Percentiles rank a stretch among this genome's conserved stretches.
Evolutionary conservation across 148 eudicot genomes (phyloP).

Genomic region (Silene conica): DNA sequence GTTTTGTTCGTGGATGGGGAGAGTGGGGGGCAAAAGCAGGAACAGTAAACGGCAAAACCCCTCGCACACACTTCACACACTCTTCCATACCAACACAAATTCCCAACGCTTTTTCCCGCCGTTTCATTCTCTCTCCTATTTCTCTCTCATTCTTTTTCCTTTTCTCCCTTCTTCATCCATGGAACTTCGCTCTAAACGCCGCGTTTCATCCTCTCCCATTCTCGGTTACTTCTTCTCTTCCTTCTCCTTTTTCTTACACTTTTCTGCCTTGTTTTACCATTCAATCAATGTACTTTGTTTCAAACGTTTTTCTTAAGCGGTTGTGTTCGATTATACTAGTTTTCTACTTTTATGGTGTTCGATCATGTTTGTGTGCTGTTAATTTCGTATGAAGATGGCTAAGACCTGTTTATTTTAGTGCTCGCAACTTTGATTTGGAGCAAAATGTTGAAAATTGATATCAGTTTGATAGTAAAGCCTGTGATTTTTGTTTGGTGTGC

Average conservation of each 20-base stretch:
- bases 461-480: background rate
- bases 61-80: too few species aligned
- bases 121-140: background rate
- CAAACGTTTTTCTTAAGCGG: too few species aligned
- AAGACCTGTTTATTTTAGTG: background rate
- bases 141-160: background rate
- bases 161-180: slow-evolving; percentile 7
- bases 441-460: background rate
- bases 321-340: background rate
- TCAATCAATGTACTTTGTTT: background rate
- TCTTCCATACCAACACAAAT: too few species aligned
- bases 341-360: background rate
- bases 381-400: background rate
- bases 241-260: background rate
- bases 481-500: background rate
- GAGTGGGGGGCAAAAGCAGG: too few species aligned
- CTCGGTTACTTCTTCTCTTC: background rate
- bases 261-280: background rate
- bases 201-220: slow-evolving; percentile 10
- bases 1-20: too few species aligned
- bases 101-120: slow-evolving; percentile 3
- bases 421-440: background rate
- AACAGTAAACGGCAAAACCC: too few species aligned
- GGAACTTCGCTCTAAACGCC: slow-evolving; percentile 31
- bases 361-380: background rate